Evolutionary conservation across 106 monocot genomes (phyloP).

Genomic region (Dioscorea alata): DNA sequence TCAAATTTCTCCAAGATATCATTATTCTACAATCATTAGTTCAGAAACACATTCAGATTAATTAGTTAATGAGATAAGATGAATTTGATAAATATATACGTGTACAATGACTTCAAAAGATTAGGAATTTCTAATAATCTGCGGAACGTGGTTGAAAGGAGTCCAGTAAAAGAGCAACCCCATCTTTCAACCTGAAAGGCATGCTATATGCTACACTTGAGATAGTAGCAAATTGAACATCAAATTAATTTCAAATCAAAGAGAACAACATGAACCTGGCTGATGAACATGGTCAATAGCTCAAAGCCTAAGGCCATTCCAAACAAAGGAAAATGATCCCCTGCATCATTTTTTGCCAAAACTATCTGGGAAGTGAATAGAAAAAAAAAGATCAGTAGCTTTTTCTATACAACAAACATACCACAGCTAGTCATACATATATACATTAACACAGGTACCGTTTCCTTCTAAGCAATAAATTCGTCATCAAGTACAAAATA

Average conservation of each 20-base stretch:
- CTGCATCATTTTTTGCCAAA: constrained; percentile 58
- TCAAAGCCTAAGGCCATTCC: constrained; percentile 71
- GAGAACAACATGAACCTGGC: constrained; percentile 32
- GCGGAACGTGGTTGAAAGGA: neutral
- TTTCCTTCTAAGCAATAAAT: no score
- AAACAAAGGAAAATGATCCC: constrained; percentile 63
- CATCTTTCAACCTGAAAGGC: no score
- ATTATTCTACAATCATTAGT: constrained; percentile 36
- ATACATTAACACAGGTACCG: no score
- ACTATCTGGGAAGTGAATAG: no score
- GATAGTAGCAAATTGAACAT: no score
- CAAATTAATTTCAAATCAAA: no score
- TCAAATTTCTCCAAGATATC: constrained; percentile 55
- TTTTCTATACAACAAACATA: neutral
- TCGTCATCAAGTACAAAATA: no score
- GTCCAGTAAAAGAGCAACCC: no score
- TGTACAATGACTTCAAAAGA: neutral
- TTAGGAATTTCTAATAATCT: neutral
- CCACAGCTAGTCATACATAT: no score
- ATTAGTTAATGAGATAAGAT: no score
- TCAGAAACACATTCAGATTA: neutral
- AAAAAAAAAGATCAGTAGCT: neutral
- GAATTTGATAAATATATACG: no score
- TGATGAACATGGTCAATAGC: constrained; percentile 52
- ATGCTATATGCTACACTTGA: no score